Evolutionary conservation across 306 rosid genomes (phyloP), one percentile per base, ranked within the genome.

Genomic region (Corylus americana): DNA sequence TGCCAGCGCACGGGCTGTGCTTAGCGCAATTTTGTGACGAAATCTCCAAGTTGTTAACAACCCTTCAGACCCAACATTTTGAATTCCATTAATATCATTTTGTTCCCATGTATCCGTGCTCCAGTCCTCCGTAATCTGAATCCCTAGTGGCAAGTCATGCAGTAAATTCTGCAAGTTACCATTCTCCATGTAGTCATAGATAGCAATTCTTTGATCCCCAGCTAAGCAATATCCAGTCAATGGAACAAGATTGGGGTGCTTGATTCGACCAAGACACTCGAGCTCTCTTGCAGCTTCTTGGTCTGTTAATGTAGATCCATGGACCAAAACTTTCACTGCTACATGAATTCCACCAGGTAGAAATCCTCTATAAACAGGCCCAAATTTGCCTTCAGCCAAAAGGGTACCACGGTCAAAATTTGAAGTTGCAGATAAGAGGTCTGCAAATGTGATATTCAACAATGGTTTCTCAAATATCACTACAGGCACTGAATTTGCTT

Each of bases 131-230:
- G 94, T 93, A 83, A 90, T 87, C 68, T 93, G 98, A 72, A 93
- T 86, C 4, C 98, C 99, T 39, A 93, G 90, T 12, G 98, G 99
- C 87, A 93, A 87, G 87, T 93, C 99, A 81, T 96, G 89, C 31
- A 96, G 97, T 82, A 96, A 89, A 68, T 96, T 93, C 83, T 96
- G 99, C 85, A 93, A 76, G 91, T 90, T 93, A 17, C 99, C 99
- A 83, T 96, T 96, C 88, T 93, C 98, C 99, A 96, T 96, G 84
- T 96, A 93, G 78, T 96, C 99, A 85, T 96, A 96, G 81, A 96
- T 91, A 3, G 97, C 96, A 78, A 96, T 94, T 63, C 98, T 89
- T 64, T 96, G 99, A 74, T 96, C 99, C 58, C 99, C 99, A 18
- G 99, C 99, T 66, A 96, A 83, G 89, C 99, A 96, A 85, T 91